Conservation (phyloP, 129 eudicot genomes). For the Saposhnikovia divaricata region DNA sequence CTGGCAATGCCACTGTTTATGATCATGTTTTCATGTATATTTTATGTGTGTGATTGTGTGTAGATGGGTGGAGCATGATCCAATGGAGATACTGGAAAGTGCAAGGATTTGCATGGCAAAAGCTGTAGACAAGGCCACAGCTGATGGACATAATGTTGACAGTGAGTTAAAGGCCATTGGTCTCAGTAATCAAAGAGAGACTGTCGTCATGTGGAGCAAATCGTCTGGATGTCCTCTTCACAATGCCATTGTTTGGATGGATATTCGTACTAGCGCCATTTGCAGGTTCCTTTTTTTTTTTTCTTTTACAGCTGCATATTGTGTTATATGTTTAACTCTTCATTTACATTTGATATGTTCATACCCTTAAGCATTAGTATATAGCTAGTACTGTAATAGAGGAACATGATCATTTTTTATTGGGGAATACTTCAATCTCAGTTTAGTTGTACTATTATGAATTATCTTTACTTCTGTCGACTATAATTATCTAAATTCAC, state of each 20-base stretch:
- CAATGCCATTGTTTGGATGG: constrained; percentile 99
- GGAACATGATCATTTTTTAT: no score
- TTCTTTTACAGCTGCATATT: background rate
- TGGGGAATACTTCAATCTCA: no score
- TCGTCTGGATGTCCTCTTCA: constrained; percentile 71
- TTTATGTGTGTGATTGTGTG: background rate
- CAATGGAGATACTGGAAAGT: constrained; percentile 88
- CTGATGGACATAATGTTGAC: constrained; percentile 74
- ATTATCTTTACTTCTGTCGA: no score
- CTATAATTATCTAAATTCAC: no score
- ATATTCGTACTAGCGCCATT: constrained; percentile 68
- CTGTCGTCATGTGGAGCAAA: constrained; percentile 90
- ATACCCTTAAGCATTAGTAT: no score
- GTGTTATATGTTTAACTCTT: no score
- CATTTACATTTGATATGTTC: background rate
- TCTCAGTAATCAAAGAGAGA: constrained; percentile 89
- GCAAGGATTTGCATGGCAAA: constrained; percentile 71
- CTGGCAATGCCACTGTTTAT: background rate
- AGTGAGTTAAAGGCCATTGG: constrained; percentile 79
- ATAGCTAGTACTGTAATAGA: no score
- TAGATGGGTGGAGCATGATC: constrained; percentile 99
- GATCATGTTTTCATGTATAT: background rate
- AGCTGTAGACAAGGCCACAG: constrained; percentile 87
- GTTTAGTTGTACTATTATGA: no score
- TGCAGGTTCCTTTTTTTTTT: constrained; percentile 55